Evolutionary conservation across 164 flowering plant species (phyloP), one percentile per base, ranked within the genome.

Genomic region (Nymphaea colorata): DNA sequence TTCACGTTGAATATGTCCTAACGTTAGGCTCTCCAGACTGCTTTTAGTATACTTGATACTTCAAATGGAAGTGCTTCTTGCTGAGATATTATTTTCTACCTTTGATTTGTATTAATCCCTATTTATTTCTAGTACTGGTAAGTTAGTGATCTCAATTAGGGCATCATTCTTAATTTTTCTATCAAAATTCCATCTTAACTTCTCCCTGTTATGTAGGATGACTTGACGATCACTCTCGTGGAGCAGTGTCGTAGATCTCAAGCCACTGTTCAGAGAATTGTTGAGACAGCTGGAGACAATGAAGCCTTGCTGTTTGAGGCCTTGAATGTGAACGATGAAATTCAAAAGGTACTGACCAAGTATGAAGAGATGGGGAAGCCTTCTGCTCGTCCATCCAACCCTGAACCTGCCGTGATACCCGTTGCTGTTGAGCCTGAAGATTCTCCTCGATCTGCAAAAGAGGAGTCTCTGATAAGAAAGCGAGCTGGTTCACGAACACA

Each of bases 281-380:
- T 94, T 5, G 98, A 91, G 77, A 84, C 96, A 3, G 83, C 85
- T 47, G 96, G 89, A 61, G 96, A 94, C 70, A 86, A 91, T 43
- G 99, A 94, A 76, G 96, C 94, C 12, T 68, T 90, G 65, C 96
- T 94, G 15, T 90, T 94, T 67, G 99, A 94, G 79, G 98, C 96
- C 71, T 75, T 94, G 84, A 88, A 88, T 62, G 82, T 91, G 74
- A 94, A 94, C 69, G 99, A 91, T 74, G 99, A 94, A 71, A 81
- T 94, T 71, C 96, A 82, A 72, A 91, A 86, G 76, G 89, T 75
- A 43, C 82, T 94, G 18, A 75, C 85, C 66, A 90, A 85, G 79
- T 91, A 77, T 68, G 96, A 90, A 59, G 93, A 88, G 42, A 61
- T 90, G 76, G 78, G 81, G 66, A 81, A 79, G 72, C 85, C 96